phyloP scores from a whole-genome alignment of 495 filamentous ascomycete genomes.

The Lepidopterella palustris region DNA sequence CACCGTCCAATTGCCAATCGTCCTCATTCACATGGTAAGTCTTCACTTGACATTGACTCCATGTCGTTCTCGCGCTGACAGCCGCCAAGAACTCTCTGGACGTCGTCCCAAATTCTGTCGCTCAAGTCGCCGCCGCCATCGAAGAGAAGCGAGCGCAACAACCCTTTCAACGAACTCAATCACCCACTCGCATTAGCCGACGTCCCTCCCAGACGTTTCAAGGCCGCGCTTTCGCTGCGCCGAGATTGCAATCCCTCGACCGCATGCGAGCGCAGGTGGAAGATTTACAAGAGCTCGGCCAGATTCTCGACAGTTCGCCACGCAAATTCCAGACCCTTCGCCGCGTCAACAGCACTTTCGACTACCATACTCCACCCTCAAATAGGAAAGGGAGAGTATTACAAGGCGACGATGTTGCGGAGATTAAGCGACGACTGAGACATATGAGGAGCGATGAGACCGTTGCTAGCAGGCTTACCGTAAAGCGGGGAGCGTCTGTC shows the following conservation, averaged over 20 bases:
- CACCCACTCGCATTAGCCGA: conserved; percentile 16
- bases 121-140: conserved; percentile 51
- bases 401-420: conserved; percentile 17
- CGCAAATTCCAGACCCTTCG: conserved; percentile 27
- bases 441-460: conserved; percentile 24
- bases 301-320: conserved; percentile 32
- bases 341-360: conserved; percentile 14
- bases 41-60: conserved; percentile 2
- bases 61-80: conserved; percentile 15
- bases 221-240: conserved; percentile 39
- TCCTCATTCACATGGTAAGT: conserved; percentile 49
- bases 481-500: conserved; percentile 11
- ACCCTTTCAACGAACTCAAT: conserved; percentile 1
- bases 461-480: conserved; percentile 10
- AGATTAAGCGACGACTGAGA: conserved; percentile 16
- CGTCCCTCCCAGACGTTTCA: conserved; percentile 33
- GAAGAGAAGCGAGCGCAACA: conserved; percentile 40
- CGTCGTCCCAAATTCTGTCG: conserved; percentile 53
- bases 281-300: conserved; percentile 30
- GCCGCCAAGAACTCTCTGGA: conserved; percentile 48
- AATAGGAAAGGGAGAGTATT: conserved; percentile 31
- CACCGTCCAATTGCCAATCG: conserved; percentile 49
- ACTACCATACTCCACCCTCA: conserved; percentile 32
- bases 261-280: conserved; percentile 31
- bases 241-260: conserved; percentile 36